These are phyloP conservation scores for Teunomyces panamensis DNA, from an alignment of 805 yeast genomes.

Conservation along the genomic window DNA sequence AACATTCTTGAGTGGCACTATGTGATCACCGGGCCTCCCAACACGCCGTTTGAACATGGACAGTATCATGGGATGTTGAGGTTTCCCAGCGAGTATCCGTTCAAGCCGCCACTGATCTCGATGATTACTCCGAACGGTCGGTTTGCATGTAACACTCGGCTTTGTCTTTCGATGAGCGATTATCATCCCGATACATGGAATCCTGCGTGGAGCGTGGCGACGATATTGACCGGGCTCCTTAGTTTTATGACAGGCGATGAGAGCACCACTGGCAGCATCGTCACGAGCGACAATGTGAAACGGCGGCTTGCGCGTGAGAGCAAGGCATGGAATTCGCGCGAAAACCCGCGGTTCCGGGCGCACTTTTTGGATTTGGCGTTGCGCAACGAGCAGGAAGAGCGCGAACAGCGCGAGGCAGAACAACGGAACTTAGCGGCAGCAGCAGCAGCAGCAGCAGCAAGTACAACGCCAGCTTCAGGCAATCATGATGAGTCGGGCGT, in stretches of 20 bases:
- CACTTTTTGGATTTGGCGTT: conserved; percentile 70
- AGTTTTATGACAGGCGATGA: conserved; percentile 93
- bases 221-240: conserved; percentile 80
- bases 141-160: conserved; percentile 73
- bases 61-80: conserved; percentile 86
- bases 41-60: conserved; percentile 81
- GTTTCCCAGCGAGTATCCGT: conserved; percentile 85
- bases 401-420: conserved; percentile 13
- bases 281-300: conserved; percentile 59
- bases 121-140: conserved; percentile 91
- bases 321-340: conserved; percentile 53
- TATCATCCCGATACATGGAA: conserved; percentile 95
- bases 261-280: conserved; percentile 77
- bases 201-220: conserved; percentile 92
- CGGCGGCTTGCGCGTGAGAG: conserved; percentile 57
- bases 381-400: conserved; percentile 35
- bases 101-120: conserved; percentile 85
- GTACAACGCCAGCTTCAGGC: too few relatives aligned
- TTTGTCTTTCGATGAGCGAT: conserved; percentile 91
- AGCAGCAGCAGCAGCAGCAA: conserved; percentile 9
- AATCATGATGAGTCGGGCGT: too few relatives aligned
- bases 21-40: conserved; percentile 87
- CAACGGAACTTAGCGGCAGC: conserved; percentile 12
- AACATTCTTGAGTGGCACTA: conserved; percentile 94
- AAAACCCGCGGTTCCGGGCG: conserved; percentile 54